Evolutionary conservation across 257 asterid genomes (phyloP), one percentile per base, ranked within the genome.

Genomic region (Nicotiana benthamiana): DNA sequence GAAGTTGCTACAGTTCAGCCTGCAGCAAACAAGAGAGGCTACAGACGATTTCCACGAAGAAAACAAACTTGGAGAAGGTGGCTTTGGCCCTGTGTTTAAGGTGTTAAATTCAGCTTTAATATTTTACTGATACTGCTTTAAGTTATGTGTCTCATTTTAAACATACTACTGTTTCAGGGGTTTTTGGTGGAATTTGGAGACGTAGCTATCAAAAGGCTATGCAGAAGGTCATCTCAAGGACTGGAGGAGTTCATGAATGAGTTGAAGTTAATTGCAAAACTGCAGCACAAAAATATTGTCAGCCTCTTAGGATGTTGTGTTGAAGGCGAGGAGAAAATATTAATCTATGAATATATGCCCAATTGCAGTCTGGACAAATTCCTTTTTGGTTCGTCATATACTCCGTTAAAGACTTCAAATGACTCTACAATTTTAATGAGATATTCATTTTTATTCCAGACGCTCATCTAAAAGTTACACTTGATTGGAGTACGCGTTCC

Each of bases 121-220:
- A 12, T 46, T 22, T 22, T 52, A 46, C 36, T 51, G 75, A 24
- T 53, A 16, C 16, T 43, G 12, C 52, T 67, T 64, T 48, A 16
- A 36, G 72, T 34, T 3, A 67, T 67, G 1, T 17, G 6, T 34
- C 53, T 36, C 54, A 34, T 67, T 36, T 67, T 57, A 18, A 1
- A 13, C 4, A 32, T 52, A 20, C 48, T 12, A 20, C 48, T 13
- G 59, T 53, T 32, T 16, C 81, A 86, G 87, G 89, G 86, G 0
- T 59, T 2, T 9, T 80, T 82, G 4, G 77, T 72, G 1, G 82
- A 75, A 0, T 83, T 80, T 6, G 74, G 79, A 20, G 85, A 79
- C 15, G 43, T 86, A 17, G 87, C 89, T 3, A 81, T 86, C 56
- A 86, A 84, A 72, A 80, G 89, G 12, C 76, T 86, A 60, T 80